These are phyloP conservation scores for Bocquillonia castaneifolia DNA, from an alignment of 441 rosid species.

Conservation along the genomic window DNA sequence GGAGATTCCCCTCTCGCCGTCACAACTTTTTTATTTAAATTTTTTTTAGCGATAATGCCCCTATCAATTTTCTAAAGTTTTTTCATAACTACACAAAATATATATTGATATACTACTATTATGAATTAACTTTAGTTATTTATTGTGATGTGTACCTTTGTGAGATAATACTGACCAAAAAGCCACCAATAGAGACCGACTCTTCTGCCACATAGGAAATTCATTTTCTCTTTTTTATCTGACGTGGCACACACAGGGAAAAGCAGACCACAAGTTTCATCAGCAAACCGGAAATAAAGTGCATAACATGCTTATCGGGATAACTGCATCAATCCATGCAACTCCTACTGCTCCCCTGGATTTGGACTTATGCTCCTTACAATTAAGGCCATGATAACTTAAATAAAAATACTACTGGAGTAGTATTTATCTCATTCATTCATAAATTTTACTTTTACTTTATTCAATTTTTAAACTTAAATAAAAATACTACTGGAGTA, in stretches of 20 bases:
- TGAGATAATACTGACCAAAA: constrained; percentile 32
- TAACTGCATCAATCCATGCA: background rate
- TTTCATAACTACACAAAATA: background rate
- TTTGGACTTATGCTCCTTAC: background rate
- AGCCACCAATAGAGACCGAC: constrained; percentile 26
- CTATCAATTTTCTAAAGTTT: constrained; percentile 4
- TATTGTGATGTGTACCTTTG: background rate
- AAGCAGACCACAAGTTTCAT: constrained; percentile 16
- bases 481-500: no score
- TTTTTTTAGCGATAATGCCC: background rate
- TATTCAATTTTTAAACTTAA: no score
- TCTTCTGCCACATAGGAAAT: constrained; percentile 31
- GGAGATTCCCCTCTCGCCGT: constrained; percentile 27
- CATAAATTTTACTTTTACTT: no score
- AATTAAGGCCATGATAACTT: no score
- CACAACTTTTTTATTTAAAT: background rate
- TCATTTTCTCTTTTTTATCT: background rate
- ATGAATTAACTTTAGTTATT: background rate
- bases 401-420: no score
- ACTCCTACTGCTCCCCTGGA: no score
- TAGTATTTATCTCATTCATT: no score
- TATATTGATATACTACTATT: no score
- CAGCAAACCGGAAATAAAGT: background rate
- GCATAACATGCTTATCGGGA: constrained; percentile 27
- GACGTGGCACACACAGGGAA: constrained; percentile 25